Evolutionary conservation across 2,329 filamentous ascomycete species (phyloP).

Genomic region (Pestalotiopsis sp.): DNA sequence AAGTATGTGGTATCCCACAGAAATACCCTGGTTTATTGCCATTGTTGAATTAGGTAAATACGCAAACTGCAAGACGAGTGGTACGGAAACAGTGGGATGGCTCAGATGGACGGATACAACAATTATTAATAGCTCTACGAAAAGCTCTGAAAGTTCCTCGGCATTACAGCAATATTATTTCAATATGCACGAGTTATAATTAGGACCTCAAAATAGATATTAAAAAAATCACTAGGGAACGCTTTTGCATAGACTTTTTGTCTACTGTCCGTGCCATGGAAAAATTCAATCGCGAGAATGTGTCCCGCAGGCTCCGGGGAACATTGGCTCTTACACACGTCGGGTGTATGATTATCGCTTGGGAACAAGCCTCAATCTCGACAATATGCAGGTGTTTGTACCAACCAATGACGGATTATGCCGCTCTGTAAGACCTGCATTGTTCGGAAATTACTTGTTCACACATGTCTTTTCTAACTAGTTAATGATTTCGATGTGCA

Average conservation of each 20-base stretch:
- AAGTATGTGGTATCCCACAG: too few relatives aligned
- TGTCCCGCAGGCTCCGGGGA: background rate
- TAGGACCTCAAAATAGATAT: background rate
- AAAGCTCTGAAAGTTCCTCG: background rate
- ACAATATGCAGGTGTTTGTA: constrained; percentile 9
- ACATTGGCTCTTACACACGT: background rate
- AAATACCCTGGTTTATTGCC: too few relatives aligned
- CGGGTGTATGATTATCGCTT: background rate
- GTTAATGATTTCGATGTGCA: background rate
- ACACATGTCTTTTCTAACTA: background rate
- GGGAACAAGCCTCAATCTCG: constrained; percentile 7
- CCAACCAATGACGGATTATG: constrained; percentile 9
- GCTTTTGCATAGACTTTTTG: background rate
- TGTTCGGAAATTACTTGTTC: constrained; percentile 7
- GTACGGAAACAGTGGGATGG: background rate
- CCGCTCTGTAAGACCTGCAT: background rate
- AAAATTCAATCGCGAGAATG: background rate
- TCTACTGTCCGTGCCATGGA: background rate
- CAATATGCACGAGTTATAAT: background rate
- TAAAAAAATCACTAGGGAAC: background rate
- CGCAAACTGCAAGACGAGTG: too few relatives aligned
- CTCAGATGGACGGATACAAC: background rate
- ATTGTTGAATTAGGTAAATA: too few relatives aligned
- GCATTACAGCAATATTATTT: background rate
- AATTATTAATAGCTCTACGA: background rate